Evolutionary conservation across 1,284 basidiomycete genomes (phyloP).

Genomic region (Phlebopus sp.): DNA sequence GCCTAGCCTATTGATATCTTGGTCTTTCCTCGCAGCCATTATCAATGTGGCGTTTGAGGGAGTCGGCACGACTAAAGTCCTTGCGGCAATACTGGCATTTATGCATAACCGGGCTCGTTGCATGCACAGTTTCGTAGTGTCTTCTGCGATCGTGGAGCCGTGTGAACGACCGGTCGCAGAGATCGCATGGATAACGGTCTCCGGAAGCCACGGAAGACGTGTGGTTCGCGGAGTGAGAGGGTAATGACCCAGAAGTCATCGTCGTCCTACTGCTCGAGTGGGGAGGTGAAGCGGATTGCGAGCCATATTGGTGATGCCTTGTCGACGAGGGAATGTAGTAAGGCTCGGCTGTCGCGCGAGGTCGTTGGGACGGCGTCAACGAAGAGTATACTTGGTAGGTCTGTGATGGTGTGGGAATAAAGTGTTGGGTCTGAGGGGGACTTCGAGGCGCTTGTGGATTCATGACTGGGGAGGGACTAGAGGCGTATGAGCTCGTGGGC

Average conservation of each 20-base stretch:
- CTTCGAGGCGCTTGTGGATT: conserved; percentile 30
- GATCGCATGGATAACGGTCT: conserved; percentile 65
- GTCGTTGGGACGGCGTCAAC: conserved; percentile 26
- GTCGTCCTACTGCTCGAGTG: conserved; percentile 20
- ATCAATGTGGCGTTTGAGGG: conserved; percentile 59
- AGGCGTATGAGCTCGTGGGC: conserved; percentile 11
- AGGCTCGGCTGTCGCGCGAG: conserved; percentile 29
- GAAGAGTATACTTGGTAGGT: conserved; percentile 40
- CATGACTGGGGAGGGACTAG: conserved; percentile 29
- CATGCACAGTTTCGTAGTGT: conserved; percentile 74
- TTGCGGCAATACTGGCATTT: conserved; percentile 67
- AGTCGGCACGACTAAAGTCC: conserved; percentile 66
- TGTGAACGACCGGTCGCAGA: conserved; percentile 73
- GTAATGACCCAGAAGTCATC: background rate
- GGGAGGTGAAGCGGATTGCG: conserved; percentile 21
- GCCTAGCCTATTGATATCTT: conserved; percentile 20
- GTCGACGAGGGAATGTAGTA: conserved; percentile 38
- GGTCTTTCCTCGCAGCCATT: conserved; percentile 66
- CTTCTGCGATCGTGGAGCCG: conserved; percentile 75
- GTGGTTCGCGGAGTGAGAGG: conserved; percentile 13
- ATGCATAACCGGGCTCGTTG: conserved; percentile 55
- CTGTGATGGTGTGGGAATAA: conserved; percentile 56
- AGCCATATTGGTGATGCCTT: conserved; percentile 32
- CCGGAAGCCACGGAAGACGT: conserved; percentile 30
- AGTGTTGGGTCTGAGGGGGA: conserved; percentile 34